phyloP scores from a whole-genome alignment of 2,329 filamentous ascomycete species.

The Chaetomium olivaceum region DNA sequence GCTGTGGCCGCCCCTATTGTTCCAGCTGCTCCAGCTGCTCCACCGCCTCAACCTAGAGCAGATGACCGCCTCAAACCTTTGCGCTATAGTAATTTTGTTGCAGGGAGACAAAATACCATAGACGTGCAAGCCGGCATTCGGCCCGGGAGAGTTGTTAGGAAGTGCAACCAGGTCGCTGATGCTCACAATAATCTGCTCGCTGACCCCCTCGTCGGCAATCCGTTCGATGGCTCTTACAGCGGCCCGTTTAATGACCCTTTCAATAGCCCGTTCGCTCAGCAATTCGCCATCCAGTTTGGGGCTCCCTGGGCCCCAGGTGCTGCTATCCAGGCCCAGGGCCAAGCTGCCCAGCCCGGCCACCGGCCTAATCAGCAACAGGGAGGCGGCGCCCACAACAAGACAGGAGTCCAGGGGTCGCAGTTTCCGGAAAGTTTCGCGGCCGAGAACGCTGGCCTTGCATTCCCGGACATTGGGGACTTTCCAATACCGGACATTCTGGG shows the following conservation, averaged over 20 bases:
- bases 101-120: background rate
- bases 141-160: background rate
- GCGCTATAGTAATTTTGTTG: background rate
- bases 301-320: background rate
- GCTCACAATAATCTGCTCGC: background rate
- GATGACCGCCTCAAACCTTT: background rate
- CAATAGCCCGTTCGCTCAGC: background rate
- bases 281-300: background rate
- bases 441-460: background rate
- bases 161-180: background rate
- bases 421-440: background rate
- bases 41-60: background rate
- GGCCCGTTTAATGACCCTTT: background rate
- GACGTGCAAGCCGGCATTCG: background rate
- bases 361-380: background rate
- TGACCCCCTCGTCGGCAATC: background rate
- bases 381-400: no score
- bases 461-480: background rate
- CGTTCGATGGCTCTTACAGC: background rate
- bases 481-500: background rate
- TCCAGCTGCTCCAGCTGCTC: background rate
- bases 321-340: background rate
- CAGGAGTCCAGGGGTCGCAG: background rate
- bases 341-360: background rate
- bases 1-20: background rate